Evolutionary conservation across 2,329 filamentous ascomycete genomes (phyloP), one percentile per base, ranked within the genome.

Genomic region (Lachnellula occidentalis): DNA sequence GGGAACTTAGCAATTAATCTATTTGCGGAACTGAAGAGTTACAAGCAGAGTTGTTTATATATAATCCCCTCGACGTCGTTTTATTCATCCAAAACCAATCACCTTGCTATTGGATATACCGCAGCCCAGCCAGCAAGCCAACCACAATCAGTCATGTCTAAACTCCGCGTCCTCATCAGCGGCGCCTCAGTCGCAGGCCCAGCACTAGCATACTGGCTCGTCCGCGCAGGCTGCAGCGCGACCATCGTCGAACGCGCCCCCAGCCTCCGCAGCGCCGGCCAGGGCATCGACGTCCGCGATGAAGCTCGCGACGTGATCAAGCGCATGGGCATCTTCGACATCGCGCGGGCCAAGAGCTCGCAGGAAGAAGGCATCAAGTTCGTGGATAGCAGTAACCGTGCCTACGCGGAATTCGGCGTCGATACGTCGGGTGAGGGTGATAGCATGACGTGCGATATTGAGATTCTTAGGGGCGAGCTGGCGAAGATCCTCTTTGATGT

Each of bases 201-300:
- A n/a, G 70, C 75, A 7, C 67, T 80, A 9, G 78, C 78, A 34
- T 76, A 73, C 65, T 78, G 75, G 67, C 74, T 83, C 22, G 67
- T 75, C 1, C 68, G 67, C 34, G 56, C 67, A 21, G 69, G 71
- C 34, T 66, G 71, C 50, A 54, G 63, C 34, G 64, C 74, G 39
- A 73, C 72, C 1, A 56, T 78, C 34, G 60, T 77, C 36, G 76
- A 78, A 58, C 71, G 74, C 2, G 69, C 59, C 24, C 64, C 71
- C 2, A 41, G 45, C 1, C 66, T 82, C 1, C 74, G 80, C 1
- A 68, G 71, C 2, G 71, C 70, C 0, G 81, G 81, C 0, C 74
- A 77, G 8, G 78, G 81, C 45, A 67, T 85, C 39, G 81, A 85
- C 61, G 68, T 84, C 3, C 74, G 77, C 3, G 75, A 72, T 9